Conservation (phyloP, 2,329 filamentous ascomycete genomes). For the Aspergillus japonicus region DNA sequence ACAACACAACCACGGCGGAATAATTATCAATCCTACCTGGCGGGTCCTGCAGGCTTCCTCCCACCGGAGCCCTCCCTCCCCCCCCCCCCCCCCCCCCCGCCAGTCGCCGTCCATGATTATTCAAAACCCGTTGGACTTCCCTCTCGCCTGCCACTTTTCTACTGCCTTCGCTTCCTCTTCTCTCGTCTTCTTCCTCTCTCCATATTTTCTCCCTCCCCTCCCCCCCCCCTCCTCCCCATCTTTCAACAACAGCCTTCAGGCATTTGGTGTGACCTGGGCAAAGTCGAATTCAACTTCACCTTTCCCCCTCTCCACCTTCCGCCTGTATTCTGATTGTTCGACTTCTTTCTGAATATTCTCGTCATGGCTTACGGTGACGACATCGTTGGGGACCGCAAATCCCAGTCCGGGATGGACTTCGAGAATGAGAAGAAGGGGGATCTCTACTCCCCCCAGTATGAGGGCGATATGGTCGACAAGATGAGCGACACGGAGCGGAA, state of each 20-base stretch:
- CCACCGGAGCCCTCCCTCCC: neutral
- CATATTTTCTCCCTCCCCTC: neutral
- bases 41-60: neutral
- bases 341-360: neutral
- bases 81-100: neutral
- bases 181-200: constrained; percentile 1
- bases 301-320: neutral
- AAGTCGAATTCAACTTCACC: neutral
- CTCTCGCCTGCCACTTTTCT: neutral
- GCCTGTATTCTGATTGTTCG: neutral
- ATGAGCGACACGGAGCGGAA: constrained; percentile 22
- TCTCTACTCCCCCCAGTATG: constrained; percentile 15
- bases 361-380: constrained; percentile 14
- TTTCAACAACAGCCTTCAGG: neutral
- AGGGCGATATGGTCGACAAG: constrained; percentile 21
- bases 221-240: neutral
- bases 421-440: constrained; percentile 9
- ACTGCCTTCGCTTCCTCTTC: constrained; percentile 3
- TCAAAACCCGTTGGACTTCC: constrained; percentile 2
- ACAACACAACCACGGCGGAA: too few species aligned
- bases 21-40: neutral
- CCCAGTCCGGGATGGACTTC: constrained; percentile 9
- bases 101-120: neutral
- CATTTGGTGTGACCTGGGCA: constrained; percentile 4
- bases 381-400: constrained; percentile 16